Conservation (phyloP, 2,329 filamentous ascomycete genomes). For the Apiospora rasikravindrae region DNA sequence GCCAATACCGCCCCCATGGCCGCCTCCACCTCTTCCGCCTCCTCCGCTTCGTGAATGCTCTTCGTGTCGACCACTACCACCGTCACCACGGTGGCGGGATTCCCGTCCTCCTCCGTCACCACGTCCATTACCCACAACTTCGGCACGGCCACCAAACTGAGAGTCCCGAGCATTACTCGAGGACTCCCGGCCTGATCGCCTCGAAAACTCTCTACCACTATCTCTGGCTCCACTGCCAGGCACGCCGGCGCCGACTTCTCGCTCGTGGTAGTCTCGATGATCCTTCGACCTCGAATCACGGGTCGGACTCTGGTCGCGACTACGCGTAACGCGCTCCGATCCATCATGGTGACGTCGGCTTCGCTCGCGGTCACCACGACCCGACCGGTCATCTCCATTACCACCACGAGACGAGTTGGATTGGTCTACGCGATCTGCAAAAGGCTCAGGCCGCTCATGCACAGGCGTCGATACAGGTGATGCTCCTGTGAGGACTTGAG, state of each 20-base stretch:
- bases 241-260: slow-evolving; percentile 39
- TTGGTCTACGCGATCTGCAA: slow-evolving; percentile 41
- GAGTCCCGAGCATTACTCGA: slow-evolving; percentile 29
- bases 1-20: slow-evolving; percentile 40
- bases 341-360: slow-evolving; percentile 50
- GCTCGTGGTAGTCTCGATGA: slow-evolving; percentile 50
- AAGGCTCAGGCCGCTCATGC: slow-evolving; percentile 54
- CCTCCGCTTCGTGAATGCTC: slow-evolving; percentile 33
- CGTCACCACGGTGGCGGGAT: slow-evolving; percentile 22
- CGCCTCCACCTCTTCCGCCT: slow-evolving; percentile 34
- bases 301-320: slow-evolving; percentile 54
- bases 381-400: slow-evolving; percentile 39
- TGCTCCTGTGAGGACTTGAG: slow-evolving; percentile 60
- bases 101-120: slow-evolving; percentile 38
- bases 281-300: slow-evolving; percentile 50
- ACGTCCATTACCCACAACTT: slow-evolving; percentile 26
- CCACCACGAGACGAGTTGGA: slow-evolving; percentile 37
- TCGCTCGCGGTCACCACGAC: slow-evolving; percentile 42
- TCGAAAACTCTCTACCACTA: slow-evolving; percentile 35
- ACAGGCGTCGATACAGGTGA: slow-evolving; percentile 55
- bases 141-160: slow-evolving; percentile 30
- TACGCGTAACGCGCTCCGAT: slow-evolving; percentile 48
- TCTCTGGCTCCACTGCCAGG: slow-evolving; percentile 1
- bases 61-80: slow-evolving; percentile 31
- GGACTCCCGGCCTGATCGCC: slow-evolving; percentile 36